Evolutionary conservation across 805 yeast genomes (phyloP), one percentile per base, ranked within the genome.

Genomic region (Metschnikowia kofuensis): DNA sequence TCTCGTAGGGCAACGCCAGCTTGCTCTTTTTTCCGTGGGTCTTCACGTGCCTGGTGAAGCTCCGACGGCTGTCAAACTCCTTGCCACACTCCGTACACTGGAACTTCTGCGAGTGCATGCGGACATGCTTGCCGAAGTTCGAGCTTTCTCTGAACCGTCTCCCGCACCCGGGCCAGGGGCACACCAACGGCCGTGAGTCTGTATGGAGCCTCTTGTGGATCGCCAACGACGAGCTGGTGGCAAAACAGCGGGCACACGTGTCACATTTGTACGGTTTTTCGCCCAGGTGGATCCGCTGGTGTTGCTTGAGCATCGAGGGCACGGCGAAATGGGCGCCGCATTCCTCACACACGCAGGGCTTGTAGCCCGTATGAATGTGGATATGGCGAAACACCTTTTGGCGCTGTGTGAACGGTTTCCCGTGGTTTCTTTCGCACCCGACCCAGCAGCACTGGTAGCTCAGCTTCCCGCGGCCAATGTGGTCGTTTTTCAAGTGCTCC

Each of bases 131-230:
- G 16, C 87, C 84, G 57, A 92, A 72, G 64, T 92, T 94, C 14
- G 96, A 85, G 42, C 92, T 83, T 65, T 94, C 98, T 51, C 92
- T 85, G 62, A 92, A 92, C 46, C 88, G 67, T 64, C 88, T 90
- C 14, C 82, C 84, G 64, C 99, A 92, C 1, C 87, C 85, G 0
- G 88, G 89, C 67, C 79, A 79, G 53, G 83, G 84, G 66, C 98
- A 92, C 32, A 67, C 71, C 55, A 92, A 70, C 2, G 97, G 97
- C 65, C 86, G 89, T 51, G 86, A 92, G 1, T 97, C 97, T 0
- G 96, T 87, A 66, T 92, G 99, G 2, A 84, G 84, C 51, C 98
- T 74, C 40, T 78, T 67, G 68, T 94, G 98, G 30, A 92, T 89
- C 1, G 89, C 85, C 40, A 91, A 72, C 13, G 94, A 84, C 4